Percentiles rank a stretch among this genome's conserved stretches.
phyloP scores from a whole-genome alignment of 805 yeast genomes.

The Kodamaea hsintzibuensis region DNA sequence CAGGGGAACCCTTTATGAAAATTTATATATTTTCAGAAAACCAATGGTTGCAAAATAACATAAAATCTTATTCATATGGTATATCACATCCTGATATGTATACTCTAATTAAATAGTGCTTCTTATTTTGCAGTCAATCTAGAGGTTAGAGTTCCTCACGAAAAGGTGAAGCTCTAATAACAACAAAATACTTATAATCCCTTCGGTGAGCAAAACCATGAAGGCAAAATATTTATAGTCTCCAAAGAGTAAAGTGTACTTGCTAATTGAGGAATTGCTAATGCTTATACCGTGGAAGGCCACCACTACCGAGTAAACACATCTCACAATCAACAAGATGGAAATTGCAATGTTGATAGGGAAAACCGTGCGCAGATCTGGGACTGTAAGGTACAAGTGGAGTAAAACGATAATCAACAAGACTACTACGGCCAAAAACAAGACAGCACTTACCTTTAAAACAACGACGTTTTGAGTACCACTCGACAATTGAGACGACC shows the following conservation, averaged over 20 bases:
- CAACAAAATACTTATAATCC: conserved; percentile 1
- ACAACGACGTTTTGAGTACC: neutral
- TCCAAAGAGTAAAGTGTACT: conserved; percentile 9
- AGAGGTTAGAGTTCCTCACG: neutral
- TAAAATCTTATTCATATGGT: too few relatives aligned
- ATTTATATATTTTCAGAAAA: too few relatives aligned
- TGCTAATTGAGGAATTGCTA: neutral
- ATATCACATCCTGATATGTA: too few relatives aligned
- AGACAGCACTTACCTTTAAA: conserved; percentile 6
- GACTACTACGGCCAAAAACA: conserved; percentile 4
- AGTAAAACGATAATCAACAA: neutral
- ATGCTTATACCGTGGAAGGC: neutral
- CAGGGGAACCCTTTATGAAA: too few relatives aligned
- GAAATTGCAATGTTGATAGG: neutral
- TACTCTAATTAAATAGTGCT: too few relatives aligned
- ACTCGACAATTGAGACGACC: neutral
- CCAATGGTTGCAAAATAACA: too few relatives aligned
- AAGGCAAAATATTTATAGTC: conserved; percentile 10
- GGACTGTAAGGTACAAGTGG: neutral
- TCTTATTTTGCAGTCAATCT: too few relatives aligned
- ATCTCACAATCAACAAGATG: conserved; percentile 2
- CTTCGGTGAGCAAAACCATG: conserved; percentile 11
- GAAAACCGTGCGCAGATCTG: conserved; percentile 2
- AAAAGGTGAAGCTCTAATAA: conserved; percentile 10
- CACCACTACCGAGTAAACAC: conserved; percentile 2